Evolutionary conservation across 1,284 basidiomycete species (phyloP), one percentile per base, ranked within the genome.

Genomic region (Grifola frondosa): DNA sequence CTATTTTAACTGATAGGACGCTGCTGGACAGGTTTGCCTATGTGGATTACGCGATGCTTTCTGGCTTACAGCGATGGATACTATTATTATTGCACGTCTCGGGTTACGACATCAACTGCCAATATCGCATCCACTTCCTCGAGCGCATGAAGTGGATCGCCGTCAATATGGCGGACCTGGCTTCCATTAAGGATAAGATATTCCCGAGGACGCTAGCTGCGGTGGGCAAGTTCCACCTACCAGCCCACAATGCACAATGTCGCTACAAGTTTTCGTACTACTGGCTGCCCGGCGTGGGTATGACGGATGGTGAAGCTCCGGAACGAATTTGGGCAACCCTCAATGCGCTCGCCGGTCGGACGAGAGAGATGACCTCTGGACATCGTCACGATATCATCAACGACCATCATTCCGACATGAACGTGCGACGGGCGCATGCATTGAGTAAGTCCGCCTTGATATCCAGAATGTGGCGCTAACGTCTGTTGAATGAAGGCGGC

Each of bases 331-430:
- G 48, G 48, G 16, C 48, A 5, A 21, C 12, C 6, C 26, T 38
- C 11, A 46, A 49, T 26, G 28, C 22, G 5, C 13, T 41, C 3
- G 34, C 43, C 12, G 12, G 29, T 6, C 25, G 31, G 1, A 41
- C 47, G 4, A 43, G 34, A 32, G 47, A 49, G 23, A 49, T 49
- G 47, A n/a, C 37, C 2, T 32, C 43, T 8, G 43, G 43, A 1
- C 37, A 45, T 15, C 43, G 43, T 2, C 42, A 48, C n/a, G 46
- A 48, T 13, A n/a, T 48, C 19, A 37, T 48, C 23, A 44, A 48
- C 16, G 42, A 44, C 21, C 33, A 26, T 25, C 28, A 37, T 26
- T 15, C 15, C 12, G 46, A 48, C 34, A 19, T 48, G 37, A 48
- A 48, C 21, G 19, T 34, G 5, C 46, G 42, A 1, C 15, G 34